phyloP scores from a whole-genome alignment of 148 eudicot genomes.

The Selenicereus undatus region DNA sequence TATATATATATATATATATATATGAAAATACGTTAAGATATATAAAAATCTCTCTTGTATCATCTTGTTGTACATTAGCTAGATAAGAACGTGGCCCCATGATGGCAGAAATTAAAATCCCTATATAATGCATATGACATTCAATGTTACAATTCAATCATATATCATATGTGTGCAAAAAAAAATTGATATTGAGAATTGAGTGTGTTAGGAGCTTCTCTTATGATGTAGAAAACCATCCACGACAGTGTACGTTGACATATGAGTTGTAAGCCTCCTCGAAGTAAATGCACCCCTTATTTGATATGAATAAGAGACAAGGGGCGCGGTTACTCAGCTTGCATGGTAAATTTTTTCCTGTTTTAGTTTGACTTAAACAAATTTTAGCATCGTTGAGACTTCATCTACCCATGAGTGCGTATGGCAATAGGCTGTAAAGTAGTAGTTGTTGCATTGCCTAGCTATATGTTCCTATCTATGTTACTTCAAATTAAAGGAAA shows the following conservation, averaged over 20 bases:
- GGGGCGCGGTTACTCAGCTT: not conserved
- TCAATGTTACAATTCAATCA: not conserved
- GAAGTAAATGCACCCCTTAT: not conserved
- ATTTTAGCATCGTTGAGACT: too few species aligned
- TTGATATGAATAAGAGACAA: not conserved
- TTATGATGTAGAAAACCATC: constrained; percentile 4
- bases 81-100: not conserved
- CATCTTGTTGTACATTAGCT: not conserved
- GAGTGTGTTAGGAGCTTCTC: not conserved
- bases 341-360: not conserved
- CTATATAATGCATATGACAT: not conserved
- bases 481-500: not conserved
- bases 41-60: too few species aligned
- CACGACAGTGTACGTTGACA: not conserved
- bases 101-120: not conserved
- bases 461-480: too few species aligned
- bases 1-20: too few species aligned
- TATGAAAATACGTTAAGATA: too few species aligned
- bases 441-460: not conserved
- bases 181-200: not conserved
- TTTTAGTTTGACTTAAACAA: not conserved
- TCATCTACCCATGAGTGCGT: too few species aligned
- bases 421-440: too few species aligned
- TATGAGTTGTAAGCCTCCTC: not conserved
- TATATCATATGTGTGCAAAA: not conserved